Base-by-base conservation (phyloP, 352 stramenopile species). In the Pythium pectinolyticum region DNA sequence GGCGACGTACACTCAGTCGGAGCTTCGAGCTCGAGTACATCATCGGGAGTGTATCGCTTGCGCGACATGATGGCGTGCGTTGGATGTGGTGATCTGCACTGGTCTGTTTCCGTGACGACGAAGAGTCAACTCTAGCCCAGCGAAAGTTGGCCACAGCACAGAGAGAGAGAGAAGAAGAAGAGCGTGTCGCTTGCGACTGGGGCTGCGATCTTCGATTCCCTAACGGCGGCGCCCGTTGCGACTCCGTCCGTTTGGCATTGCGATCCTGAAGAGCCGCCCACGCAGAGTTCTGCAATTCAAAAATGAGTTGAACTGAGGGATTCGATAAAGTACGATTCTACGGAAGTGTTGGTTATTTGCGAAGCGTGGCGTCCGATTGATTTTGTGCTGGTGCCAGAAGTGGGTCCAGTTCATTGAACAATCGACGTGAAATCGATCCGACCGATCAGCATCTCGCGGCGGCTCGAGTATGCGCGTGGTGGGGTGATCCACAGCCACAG, bases 21-120 rank as follows among this genome's bases (percentile, higher is more conserved):
- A 14, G 83, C 77, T 66, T 92, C 79, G 11, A 94, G 72, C 50
- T 92, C 82, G 12, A 94, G 77, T 22, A 94, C 82, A 53, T 94
- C 86, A 14, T 94, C 82, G 41, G 86, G 86, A 24, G 86, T 94
- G 74, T 86, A 91, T 82, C 80, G 76, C 72, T 91, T 79, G 20
- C 77, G 76, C 35, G 79, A 75, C 82, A 89, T 65, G 49, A 45
- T 54, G n/a, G n/a, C n/a, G n/a, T n/a, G n/a, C n/a, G n/a, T n/a
- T n/a, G n/a, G n/a, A n/a, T n/a, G n/a, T n/a, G n/a, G n/a, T n/a
- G n/a, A n/a, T n/a, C n/a, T n/a, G n/a, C n/a, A n/a, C n/a, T n/a
- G n/a, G 14, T 45, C 39, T 45, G 15, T 19, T 45, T 24, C n/a
- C n/a, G n/a, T n/a, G n/a, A n/a, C n/a, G n/a, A n/a, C n/a, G n/a